Percentiles rank a stretch among this genome's conserved stretches.
These are phyloP conservation scores for Croton laevigatus DNA, from an alignment of 441 rosid species.

Conservation along the genomic window DNA sequence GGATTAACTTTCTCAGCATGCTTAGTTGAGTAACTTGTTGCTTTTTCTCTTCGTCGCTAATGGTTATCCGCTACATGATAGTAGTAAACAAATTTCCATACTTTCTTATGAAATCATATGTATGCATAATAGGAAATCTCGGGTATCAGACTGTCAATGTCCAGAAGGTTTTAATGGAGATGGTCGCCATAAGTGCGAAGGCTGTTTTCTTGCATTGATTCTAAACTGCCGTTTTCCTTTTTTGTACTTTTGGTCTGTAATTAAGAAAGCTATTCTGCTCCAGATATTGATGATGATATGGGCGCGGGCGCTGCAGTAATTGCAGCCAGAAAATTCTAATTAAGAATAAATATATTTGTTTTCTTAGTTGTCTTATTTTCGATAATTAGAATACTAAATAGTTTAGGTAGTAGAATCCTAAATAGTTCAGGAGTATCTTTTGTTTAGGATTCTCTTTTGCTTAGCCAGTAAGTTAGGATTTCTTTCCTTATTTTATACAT, in stretches of 20 bases:
- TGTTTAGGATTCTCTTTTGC: too few relatives aligned
- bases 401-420: too few relatives aligned
- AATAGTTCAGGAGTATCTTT: too few relatives aligned
- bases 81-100: background rate
- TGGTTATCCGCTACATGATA: background rate
- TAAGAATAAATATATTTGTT: too few relatives aligned
- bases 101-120: slow-evolving; percentile 2
- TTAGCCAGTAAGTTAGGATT: too few relatives aligned
- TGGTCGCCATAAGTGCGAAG: slow-evolving; percentile 68
- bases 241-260: background rate
- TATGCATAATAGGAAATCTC: slow-evolving; percentile 48
- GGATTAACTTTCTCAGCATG: slow-evolving; percentile 76
- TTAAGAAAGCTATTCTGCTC: background rate
- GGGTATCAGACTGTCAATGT: slow-evolving; percentile 68
- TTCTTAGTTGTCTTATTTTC: too few relatives aligned
- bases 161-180: slow-evolving; percentile 75
- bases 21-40: slow-evolving; percentile 54
- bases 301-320: too few relatives aligned
- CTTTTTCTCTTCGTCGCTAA: background rate
- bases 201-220: slow-evolving; percentile 30
- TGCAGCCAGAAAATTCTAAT: too few relatives aligned
- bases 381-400: too few relatives aligned
- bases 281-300: slow-evolving; percentile 82
- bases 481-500: too few relatives aligned
- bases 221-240: background rate